Percentiles rank a stretch among this genome's conserved stretches.
Evolutionary conservation across 441 rosid species (phyloP).

Genomic region (Manihot esculenta): DNA sequence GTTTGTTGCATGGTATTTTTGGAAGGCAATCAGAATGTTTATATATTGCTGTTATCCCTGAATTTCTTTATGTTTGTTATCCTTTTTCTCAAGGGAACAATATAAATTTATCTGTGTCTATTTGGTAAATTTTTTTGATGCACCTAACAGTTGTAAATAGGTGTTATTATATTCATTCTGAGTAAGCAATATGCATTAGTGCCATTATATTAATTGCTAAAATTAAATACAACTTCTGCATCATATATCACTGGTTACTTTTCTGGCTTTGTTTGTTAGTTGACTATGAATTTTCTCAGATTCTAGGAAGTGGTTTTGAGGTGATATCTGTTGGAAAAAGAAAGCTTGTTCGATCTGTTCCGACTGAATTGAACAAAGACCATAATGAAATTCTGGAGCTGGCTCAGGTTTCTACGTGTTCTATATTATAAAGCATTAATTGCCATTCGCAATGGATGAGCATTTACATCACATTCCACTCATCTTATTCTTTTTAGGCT

Average conservation of each 20-base stretch:
- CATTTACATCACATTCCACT: not conserved
- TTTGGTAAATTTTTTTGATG: too few species aligned
- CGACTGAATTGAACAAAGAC: conserved; percentile 91
- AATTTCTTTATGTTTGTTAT: too few species aligned
- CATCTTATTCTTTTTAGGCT: conserved; percentile 39
- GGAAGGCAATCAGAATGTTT: too few species aligned
- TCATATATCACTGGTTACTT: not conserved
- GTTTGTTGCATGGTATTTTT: too few species aligned
- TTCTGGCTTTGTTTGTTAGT: not conserved
- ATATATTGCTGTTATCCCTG: too few species aligned
- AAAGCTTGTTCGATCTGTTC: conserved; percentile 87
- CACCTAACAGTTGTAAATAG: not conserved
- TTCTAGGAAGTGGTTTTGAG: conserved; percentile 85
- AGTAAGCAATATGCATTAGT: not conserved
- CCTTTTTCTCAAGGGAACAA: too few species aligned
- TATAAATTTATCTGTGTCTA: too few species aligned
- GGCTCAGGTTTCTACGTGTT: conserved; percentile 59
- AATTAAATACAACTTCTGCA: not conserved
- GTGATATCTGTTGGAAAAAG: conserved; percentile 81
- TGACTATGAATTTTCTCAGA: conserved; percentile 32
- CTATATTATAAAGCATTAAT: not conserved
- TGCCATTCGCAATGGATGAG: not conserved
- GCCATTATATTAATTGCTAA: not conserved
- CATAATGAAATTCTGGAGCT: conserved; percentile 85
- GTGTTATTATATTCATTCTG: not conserved